A percentile compares a stretch with the other conserved stretches of the same genome.
Conservation (phyloP, 2,329 filamentous ascomycete genomes). For the Pseudocercospora fuligena region DNA sequence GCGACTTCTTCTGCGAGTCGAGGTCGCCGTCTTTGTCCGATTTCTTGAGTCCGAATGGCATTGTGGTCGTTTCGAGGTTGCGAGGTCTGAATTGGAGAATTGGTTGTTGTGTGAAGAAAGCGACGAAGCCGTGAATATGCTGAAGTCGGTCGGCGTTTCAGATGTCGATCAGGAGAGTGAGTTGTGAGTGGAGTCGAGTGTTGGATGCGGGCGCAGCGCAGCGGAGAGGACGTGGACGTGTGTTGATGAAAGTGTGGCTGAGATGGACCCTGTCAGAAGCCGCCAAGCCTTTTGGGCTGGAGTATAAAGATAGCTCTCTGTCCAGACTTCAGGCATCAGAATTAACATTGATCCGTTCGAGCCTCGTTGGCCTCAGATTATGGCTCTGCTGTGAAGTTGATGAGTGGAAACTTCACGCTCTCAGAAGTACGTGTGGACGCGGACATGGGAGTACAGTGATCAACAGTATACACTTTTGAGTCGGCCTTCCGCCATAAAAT, state of each 20-base stretch:
- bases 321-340: no score
- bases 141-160: slow-evolving; percentile 1
- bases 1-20: slow-evolving; percentile 58
- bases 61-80: slow-evolving; percentile 21
- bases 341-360: no score
- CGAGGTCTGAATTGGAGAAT: not conserved
- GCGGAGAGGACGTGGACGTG: not conserved
- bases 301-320: no score
- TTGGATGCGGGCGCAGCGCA: not conserved
- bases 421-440: no score
- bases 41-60: slow-evolving; percentile 55
- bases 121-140: not conserved
- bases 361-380: no score
- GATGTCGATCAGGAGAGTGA: slow-evolving; percentile 15
- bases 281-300: not conserved
- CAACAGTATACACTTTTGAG: no score
- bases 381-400: no score
- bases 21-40: slow-evolving; percentile 59
- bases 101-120: not conserved
- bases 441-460: no score
- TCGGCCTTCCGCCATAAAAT: no score
- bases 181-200: slow-evolving; percentile 5
- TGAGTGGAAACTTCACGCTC: no score
- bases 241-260: slow-evolving; percentile 4
- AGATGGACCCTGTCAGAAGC: slow-evolving; percentile 6